phyloP scores from a whole-genome alignment of 371 early-diverging fungal genomes.

The Chytridium lagenaria region DNA sequence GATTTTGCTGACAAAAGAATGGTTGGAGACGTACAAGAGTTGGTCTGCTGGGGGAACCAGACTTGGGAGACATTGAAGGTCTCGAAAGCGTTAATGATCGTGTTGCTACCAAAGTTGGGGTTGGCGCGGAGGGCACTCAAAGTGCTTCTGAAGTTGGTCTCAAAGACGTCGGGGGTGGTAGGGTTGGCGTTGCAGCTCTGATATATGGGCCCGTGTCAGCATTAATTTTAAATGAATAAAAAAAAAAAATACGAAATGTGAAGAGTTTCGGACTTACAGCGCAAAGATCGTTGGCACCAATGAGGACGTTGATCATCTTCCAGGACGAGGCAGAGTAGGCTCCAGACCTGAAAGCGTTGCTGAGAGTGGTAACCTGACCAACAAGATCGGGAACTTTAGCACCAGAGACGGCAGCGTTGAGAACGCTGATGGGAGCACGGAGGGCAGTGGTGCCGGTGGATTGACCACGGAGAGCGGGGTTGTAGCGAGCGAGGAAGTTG shows the following conservation, averaged over 20 bases:
- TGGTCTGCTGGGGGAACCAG: slow-evolving; percentile 6
- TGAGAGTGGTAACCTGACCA: slow-evolving; percentile 41
- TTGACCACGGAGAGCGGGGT: slow-evolving; percentile 23
- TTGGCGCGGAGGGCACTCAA: slow-evolving; percentile 15
- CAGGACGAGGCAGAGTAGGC: slow-evolving; percentile 51
- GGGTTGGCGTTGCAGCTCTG: no score
- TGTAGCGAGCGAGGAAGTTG: slow-evolving; percentile 60
- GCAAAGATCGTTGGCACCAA: slow-evolving; percentile 72
- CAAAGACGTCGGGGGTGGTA: slow-evolving; percentile 30
- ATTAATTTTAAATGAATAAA: background rate
- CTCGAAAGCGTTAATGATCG: slow-evolving; percentile 27
- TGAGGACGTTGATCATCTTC: slow-evolving; percentile 66
- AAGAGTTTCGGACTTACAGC: slow-evolving; percentile 35
- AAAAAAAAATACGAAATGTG: background rate
- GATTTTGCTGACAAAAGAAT: background rate
- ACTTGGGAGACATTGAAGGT: slow-evolving; percentile 32
- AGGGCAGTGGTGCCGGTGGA: slow-evolving; percentile 5
- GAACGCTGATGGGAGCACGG: slow-evolving; percentile 50
- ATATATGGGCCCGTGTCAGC: no score
- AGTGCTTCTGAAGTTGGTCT: slow-evolving; percentile 27
- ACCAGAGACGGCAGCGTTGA: slow-evolving; percentile 61
- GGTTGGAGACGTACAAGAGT: background rate
- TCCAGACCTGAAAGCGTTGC: slow-evolving; percentile 32
- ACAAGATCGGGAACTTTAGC: slow-evolving; percentile 23
- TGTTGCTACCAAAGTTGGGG: slow-evolving; percentile 29